Conservation (phyloP, 2,329 filamentous ascomycete genomes). For the Scedosporium apiospermum region DNA sequence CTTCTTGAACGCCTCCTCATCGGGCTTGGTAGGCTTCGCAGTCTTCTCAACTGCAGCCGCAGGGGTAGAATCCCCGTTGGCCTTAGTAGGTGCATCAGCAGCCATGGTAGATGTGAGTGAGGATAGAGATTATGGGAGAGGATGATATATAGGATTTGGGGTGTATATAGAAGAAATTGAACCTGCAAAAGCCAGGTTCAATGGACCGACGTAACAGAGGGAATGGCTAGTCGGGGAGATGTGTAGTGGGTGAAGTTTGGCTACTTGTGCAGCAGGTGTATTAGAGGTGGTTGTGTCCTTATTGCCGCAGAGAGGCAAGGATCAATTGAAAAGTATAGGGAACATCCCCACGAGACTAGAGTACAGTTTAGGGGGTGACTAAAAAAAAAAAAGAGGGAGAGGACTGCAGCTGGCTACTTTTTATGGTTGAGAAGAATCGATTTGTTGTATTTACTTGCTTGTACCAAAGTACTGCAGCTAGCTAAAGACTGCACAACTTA, state of each 20-base stretch:
- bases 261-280: not conserved
- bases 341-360: too few species aligned
- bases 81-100: slow-evolving; percentile 29
- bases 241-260: slow-evolving; percentile 1
- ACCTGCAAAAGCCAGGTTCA: not conserved
- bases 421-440: too few species aligned
- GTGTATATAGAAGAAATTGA: slow-evolving; percentile 10
- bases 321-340: too few species aligned
- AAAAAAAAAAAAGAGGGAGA: too few species aligned
- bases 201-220: not conserved
- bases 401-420: too few species aligned
- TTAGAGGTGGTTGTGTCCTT: not conserved
- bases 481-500: too few species aligned
- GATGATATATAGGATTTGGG: not conserved
- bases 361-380: too few species aligned
- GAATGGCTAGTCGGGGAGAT: slow-evolving; percentile 3
- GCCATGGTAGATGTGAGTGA: slow-evolving; percentile 22
- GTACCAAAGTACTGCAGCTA: too few species aligned
- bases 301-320: not conserved
- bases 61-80: slow-evolving; percentile 36
- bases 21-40: slow-evolving; percentile 66
- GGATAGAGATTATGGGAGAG: not conserved
- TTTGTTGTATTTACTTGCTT: too few species aligned
- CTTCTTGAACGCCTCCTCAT: slow-evolving; percentile 76
- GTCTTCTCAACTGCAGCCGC: slow-evolving; percentile 26